Percentiles rank a stretch among this genome's conserved stretches.
These are phyloP conservation scores for Fragaria nilgerrensis DNA, from an alignment of 306 rosid species.

Conservation along the genomic window DNA sequence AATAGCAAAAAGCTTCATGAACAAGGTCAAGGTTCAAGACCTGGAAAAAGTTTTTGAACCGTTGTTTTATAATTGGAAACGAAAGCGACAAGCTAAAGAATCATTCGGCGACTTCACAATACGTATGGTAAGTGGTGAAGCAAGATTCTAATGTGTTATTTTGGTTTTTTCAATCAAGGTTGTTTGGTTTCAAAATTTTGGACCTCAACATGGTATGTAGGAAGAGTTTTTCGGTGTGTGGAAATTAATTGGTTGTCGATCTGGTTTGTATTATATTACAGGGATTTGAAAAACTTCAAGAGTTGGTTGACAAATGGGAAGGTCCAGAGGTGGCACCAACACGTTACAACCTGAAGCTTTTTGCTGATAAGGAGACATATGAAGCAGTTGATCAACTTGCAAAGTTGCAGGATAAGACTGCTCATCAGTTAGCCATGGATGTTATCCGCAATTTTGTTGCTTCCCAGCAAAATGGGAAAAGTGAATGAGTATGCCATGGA, in stretches of 20 bases:
- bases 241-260: conserved; percentile 12
- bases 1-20: conserved; percentile 75
- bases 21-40: conserved; percentile 88
- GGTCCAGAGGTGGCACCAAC: conserved; percentile 64
- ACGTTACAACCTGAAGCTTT: conserved; percentile 77
- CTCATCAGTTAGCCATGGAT: conserved; percentile 92
- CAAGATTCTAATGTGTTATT: not conserved
- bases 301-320: conserved; percentile 77
- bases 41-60: conserved; percentile 94
- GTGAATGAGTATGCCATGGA: conserved; percentile 42
- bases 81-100: conserved; percentile 82
- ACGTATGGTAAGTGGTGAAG: conserved; percentile 60
- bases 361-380: conserved; percentile 81
- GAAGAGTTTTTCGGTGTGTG: not conserved
- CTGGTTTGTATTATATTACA: conserved; percentile 32
- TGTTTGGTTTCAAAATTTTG: conserved; percentile 11
- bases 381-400: conserved; percentile 76
- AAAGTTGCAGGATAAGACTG: conserved; percentile 77
- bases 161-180: not conserved
- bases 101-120: conserved; percentile 79
- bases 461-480: conserved; percentile 72
- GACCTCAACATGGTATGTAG: not conserved
- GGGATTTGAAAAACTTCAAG: conserved; percentile 91
- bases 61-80: conserved; percentile 85
- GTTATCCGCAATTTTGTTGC: conserved; percentile 83